Base-by-base conservation (phyloP, 306 rosid species). In the Macrotyloma uniflorum region DNA sequence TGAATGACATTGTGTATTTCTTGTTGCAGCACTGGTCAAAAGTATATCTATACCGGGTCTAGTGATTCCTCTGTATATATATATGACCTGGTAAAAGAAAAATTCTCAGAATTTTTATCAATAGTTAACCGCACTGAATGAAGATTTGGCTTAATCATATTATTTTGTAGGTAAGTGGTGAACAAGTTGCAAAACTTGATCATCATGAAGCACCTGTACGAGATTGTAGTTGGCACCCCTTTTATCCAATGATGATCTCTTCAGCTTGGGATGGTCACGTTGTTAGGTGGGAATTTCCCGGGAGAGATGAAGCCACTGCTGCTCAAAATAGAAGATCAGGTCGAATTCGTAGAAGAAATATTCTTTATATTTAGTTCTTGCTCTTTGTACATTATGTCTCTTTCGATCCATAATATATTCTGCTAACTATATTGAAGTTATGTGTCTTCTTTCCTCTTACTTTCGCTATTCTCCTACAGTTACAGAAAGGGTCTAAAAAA, bases 41-140 rank as follows among this genome's bases (percentile, higher is more conserved):
- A 95, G 86, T 95, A 89, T 91, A 95, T 95, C 70, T 95, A 90
- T 87, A 92, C 98, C 0, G 97, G 97, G 14, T 95, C 98, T 51
- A 92, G 91, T 40, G 83, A 95, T 80, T 70, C 88, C 36, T 87
- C 83, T 69, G 93, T 89, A 26, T 91, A 89, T 73, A 85, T 95
- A 67, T 95, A 92, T 74, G 98, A 95, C 81, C 88, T 95, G 98
- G 98, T 92, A 91, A 65, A 87, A 51, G 47, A n/a, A 77, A 54
- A 20, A 3, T 15, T 32, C 12, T 76, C 33, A 16, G 13, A 38
- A 26, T 59, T 58, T 49, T 36, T 69, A 43, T 26, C 22, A 51
- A 40, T 32, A 51, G 22, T 35, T 61, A 22, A 22, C 22, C 32
- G 12, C 40, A 19, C 70, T 19, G 66, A 58, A 61, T 28, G 50